phyloP scores from a whole-genome alignment of 2,329 filamentous ascomycete genomes.

The Ophiobolus disseminans region DNA sequence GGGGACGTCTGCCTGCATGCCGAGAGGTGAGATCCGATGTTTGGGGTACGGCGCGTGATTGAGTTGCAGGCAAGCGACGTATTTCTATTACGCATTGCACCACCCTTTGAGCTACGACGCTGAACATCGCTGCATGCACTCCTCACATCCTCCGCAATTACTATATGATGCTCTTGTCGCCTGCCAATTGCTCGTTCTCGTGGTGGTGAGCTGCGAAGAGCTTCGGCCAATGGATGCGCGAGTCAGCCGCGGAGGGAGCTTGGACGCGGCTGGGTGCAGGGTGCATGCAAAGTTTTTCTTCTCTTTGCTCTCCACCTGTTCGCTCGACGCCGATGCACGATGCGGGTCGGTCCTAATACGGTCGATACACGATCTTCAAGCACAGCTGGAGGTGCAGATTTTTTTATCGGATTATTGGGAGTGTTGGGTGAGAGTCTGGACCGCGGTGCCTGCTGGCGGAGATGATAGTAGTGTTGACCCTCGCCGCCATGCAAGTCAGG shows the following conservation, averaged over 20 bases:
- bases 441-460: neutral
- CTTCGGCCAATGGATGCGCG: slow-evolving; percentile 26
- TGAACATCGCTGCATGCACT: neutral
- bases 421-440: neutral
- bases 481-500: too few relatives aligned
- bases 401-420: slow-evolving; percentile 11
- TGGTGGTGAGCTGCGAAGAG: slow-evolving; percentile 8
- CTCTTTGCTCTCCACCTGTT: slow-evolving; percentile 21
- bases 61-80: slow-evolving; percentile 13
- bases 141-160: neutral
- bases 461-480: too few relatives aligned
- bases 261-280: slow-evolving; percentile 4
- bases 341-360: slow-evolving; percentile 9
- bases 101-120: slow-evolving; percentile 9
- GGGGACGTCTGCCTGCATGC: slow-evolving; percentile 22
- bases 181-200: neutral
- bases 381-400: slow-evolving; percentile 16
- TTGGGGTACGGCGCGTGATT: slow-evolving; percentile 28
- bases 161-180: too few relatives aligned
- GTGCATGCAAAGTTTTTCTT: slow-evolving; percentile 22
- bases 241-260: slow-evolving; percentile 31
- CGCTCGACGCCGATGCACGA: slow-evolving; percentile 25
- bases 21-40: slow-evolving; percentile 17
- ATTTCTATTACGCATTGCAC: slow-evolving; percentile 17
- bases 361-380: slow-evolving; percentile 1